phyloP scores from a whole-genome alignment of 768 basidiomycete species.

The Pisolithus tinctorius region DNA sequence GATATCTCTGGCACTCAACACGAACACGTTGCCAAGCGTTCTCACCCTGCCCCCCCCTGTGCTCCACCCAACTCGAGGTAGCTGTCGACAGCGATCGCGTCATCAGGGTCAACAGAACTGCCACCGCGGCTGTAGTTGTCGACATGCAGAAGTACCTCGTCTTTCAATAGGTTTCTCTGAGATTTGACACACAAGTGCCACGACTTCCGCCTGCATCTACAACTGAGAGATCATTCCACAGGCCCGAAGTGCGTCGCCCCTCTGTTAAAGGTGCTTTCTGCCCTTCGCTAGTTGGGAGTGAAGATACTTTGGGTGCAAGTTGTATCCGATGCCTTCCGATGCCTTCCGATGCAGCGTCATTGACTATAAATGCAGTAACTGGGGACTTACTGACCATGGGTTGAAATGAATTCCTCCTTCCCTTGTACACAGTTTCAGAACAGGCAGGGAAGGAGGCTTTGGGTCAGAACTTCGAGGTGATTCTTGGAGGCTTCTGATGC shows the following conservation, averaged over 20 bases:
- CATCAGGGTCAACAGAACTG: slow-evolving; percentile 40
- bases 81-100: slow-evolving; percentile 32
- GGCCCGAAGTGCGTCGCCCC: no score
- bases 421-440: slow-evolving; percentile 43
- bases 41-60: no score
- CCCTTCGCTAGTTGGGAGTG: slow-evolving; percentile 41
- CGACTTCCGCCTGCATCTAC: slow-evolving; percentile 46
- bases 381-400: slow-evolving; percentile 65
- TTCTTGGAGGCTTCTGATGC: slow-evolving; percentile 53
- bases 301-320: slow-evolving; percentile 63
- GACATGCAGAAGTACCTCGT: slow-evolving; percentile 66
- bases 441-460: slow-evolving; percentile 34
- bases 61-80: slow-evolving; percentile 34
- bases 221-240: slow-evolving; percentile 38
- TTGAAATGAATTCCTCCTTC: slow-evolving; percentile 59
- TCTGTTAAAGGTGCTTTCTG: slow-evolving; percentile 32
- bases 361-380: slow-evolving; percentile 40
- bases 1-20: slow-evolving; percentile 49
- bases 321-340: slow-evolving; percentile 2
- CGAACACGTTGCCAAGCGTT: slow-evolving; percentile 21
- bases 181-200: background rate
- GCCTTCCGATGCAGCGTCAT: background rate
- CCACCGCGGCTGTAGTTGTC: slow-evolving; percentile 54
- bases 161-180: background rate
- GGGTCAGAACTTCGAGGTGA: slow-evolving; percentile 46